phyloP scores from a whole-genome alignment of 1,284 basidiomycete genomes.

The Cutaneotrichosporon spelunceum region DNA sequence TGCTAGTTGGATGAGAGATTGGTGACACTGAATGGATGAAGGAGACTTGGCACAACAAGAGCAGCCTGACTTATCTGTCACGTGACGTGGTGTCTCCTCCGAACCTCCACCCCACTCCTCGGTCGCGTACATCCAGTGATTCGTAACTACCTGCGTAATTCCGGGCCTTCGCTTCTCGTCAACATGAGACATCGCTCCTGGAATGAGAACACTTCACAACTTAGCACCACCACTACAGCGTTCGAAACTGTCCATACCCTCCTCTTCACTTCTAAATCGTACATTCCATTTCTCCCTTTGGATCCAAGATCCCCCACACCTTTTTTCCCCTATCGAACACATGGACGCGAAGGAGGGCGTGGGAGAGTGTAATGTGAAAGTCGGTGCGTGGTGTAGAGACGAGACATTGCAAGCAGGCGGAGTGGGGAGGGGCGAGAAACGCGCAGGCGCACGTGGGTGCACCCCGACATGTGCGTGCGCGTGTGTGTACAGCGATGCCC shows the following conservation, averaged over 20 bases:
- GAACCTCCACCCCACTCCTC: not conserved
- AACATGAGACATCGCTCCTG: not conserved
- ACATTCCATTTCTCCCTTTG: constrained; percentile 9
- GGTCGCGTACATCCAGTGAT: too few relatives aligned
- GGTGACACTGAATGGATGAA: not conserved
- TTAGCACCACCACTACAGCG: too few relatives aligned
- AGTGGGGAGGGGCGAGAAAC: not conserved
- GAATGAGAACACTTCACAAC: not conserved
- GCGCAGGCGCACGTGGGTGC: not conserved
- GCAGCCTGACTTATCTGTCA: not conserved
- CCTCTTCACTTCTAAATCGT: constrained; percentile 5
- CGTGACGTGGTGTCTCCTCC: not conserved
- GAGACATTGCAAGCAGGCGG: constrained; percentile 7
- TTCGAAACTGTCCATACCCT: not conserved
- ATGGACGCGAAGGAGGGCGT: not conserved
- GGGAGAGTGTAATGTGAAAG: not conserved
- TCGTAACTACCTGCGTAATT: too few relatives aligned
- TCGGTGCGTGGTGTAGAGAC: constrained; percentile 7
- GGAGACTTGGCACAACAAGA: not conserved
- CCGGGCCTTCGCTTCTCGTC: not conserved
- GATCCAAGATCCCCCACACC: not conserved
- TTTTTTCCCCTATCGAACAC: constrained; percentile 3
- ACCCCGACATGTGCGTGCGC: too few relatives aligned
- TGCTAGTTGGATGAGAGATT: not conserved
- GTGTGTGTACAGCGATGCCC: not conserved